A percentile compares a stretch with the other conserved stretches of the same genome.
Conservation (phyloP, 192 early-diverging fungal species). For the Coemansia sp. region DNA sequence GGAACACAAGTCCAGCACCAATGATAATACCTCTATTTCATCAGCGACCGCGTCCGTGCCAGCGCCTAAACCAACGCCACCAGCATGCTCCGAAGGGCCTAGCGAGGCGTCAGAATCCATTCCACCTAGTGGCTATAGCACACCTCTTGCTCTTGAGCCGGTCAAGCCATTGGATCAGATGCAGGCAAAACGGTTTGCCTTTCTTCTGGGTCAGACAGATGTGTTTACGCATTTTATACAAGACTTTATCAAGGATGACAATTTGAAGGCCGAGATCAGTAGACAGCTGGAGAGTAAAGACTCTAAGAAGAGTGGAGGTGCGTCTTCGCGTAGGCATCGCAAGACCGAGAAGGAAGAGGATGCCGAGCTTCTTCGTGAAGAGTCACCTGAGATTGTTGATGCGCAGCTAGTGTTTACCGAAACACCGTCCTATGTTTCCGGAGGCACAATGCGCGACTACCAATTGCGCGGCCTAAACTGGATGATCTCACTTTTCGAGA, state of each 20-base stretch:
- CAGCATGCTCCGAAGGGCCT: background rate
- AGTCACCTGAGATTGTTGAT: constrained; percentile 61
- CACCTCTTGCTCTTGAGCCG: constrained; percentile 30
- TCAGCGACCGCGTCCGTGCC: too few species aligned
- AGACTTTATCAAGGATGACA: constrained; percentile 55
- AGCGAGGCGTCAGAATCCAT: constrained; percentile 40
- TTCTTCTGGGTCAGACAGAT: constrained; percentile 63
- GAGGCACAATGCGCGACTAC: constrained; percentile 93
- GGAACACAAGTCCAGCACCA: too few species aligned
- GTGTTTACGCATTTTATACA: constrained; percentile 72
- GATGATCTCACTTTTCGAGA: constrained; percentile 94
- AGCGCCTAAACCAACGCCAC: background rate
- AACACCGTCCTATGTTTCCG: constrained; percentile 85
- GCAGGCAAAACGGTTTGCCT: constrained; percentile 55
- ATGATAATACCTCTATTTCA: too few species aligned
- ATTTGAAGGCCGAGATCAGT: constrained; percentile 55
- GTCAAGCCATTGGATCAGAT: constrained; percentile 44
- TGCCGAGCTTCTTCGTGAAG: constrained; percentile 80
- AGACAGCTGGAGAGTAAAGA: constrained; percentile 48
- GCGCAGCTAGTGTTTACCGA: constrained; percentile 76
- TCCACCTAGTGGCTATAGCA: constrained; percentile 51
- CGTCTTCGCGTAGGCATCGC: constrained; percentile 71
- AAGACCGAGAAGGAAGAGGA: constrained; percentile 99
- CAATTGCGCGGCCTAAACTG: constrained; percentile 97
- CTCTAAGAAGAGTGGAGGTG: constrained; percentile 11